A percentile compares a stretch with the other conserved stretches of the same genome.
Conservation (phyloP, 768 basidiomycete genomes). For the Psilocybe cyanescens region DNA sequence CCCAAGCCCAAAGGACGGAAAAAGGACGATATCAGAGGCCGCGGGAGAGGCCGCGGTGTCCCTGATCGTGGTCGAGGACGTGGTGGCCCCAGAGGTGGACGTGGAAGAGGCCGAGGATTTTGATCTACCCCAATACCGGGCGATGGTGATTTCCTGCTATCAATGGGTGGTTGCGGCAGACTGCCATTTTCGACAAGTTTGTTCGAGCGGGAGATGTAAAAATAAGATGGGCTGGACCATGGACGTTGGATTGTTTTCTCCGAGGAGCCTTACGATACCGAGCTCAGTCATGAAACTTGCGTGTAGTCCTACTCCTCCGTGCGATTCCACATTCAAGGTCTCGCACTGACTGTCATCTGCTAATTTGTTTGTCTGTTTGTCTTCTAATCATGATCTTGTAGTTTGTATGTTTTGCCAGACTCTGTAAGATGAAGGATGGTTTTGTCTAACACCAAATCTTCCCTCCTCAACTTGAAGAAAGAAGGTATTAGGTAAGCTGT, state of each 20-base stretch:
- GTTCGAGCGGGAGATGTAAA: constrained; percentile 11
- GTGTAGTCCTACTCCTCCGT: constrained; percentile 17
- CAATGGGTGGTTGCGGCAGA: neutral
- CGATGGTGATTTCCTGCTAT: neutral
- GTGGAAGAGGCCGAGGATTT: constrained; percentile 45
- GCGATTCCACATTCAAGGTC: constrained; percentile 11
- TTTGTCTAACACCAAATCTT: too few species aligned
- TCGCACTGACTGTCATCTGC: constrained; percentile 15
- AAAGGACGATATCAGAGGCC: constrained; percentile 81
- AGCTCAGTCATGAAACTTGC: neutral
- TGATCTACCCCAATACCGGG: constrained; percentile 5
- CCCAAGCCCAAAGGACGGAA: constrained; percentile 94
- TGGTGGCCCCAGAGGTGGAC: constrained; percentile 57
- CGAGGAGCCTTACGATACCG: neutral
- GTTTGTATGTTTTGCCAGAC: constrained; percentile 14
- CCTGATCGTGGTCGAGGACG: constrained; percentile 58
- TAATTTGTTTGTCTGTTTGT: constrained; percentile 10
- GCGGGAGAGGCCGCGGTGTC: constrained; percentile 56
- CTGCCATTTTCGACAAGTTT: constrained; percentile 2
- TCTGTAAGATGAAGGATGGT: neutral
- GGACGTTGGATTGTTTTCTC: neutral
- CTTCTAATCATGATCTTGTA: constrained; percentile 20
- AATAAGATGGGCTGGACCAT: constrained; percentile 11
- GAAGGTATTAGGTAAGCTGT: too few species aligned
- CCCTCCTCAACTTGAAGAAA: too few species aligned